Evolutionary conservation across 768 basidiomycete species (phyloP).

Genomic region (Tephrocybe sp.): DNA sequence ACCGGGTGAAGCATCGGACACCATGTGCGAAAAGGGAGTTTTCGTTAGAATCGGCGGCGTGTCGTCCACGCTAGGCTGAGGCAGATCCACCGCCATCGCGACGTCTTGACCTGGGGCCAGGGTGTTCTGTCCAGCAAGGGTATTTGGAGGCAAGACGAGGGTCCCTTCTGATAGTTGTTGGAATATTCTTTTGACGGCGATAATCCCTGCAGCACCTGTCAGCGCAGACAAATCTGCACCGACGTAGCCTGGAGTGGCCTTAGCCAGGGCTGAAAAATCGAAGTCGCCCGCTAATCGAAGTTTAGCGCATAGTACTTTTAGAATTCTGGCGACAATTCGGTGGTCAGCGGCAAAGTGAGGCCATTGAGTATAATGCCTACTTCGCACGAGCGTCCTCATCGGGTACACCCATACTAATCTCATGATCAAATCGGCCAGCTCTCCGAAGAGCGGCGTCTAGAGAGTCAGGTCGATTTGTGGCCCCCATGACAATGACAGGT

Average conservation of each 20-base stretch:
- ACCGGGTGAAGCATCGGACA: conserved; percentile 37
- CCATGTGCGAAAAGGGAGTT: conserved; percentile 24
- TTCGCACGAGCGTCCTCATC: conserved; percentile 88
- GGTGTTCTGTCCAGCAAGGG: conserved; percentile 17
- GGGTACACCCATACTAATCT: conserved; percentile 97
- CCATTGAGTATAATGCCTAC: conserved; percentile 43
- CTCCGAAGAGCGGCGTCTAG: conserved; percentile 91
- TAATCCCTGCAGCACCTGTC: conserved; percentile 91
- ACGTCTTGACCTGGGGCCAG: conserved; percentile 29
- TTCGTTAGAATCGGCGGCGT: conserved; percentile 1
- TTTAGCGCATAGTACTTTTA: conserved; percentile 81
- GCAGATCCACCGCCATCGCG: conserved; percentile 44
- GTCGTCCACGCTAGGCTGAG: conserved; percentile 11
- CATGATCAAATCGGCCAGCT: conserved; percentile 95
- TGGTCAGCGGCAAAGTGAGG: not conserved
- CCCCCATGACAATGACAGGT: conserved; percentile 92
- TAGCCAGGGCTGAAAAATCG: conserved; percentile 82
- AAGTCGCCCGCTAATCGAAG: conserved; percentile 87
- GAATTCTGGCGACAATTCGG: conserved; percentile 49
- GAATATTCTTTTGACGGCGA: conserved; percentile 96
- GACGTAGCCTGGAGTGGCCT: conserved; percentile 95
- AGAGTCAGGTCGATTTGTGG: conserved; percentile 95
- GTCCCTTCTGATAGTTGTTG: conserved; percentile 70
- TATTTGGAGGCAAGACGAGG: conserved; percentile 48
- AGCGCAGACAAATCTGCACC: conserved; percentile 92